These are phyloP conservation scores for Puccinia coronata DNA, from an alignment of 1,284 basidiomycete genomes.

Conservation along the genomic window DNA sequence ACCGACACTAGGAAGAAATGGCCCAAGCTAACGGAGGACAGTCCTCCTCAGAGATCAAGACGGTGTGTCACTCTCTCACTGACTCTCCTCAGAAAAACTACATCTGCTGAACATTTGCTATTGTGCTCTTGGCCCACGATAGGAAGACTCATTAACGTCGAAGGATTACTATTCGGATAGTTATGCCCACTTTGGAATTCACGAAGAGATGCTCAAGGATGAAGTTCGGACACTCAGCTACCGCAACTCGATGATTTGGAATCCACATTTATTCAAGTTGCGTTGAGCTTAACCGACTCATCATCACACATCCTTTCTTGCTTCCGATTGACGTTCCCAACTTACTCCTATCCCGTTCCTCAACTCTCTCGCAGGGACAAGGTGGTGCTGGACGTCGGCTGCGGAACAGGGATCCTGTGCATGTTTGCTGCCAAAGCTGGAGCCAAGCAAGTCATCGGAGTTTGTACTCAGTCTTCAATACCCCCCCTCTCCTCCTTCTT, in stretches of 20 bases:
- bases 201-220: slow-evolving; percentile 99
- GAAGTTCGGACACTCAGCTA: slow-evolving; percentile 92
- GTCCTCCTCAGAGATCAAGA: background rate
- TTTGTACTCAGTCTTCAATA: slow-evolving; percentile 60
- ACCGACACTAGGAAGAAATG: background rate
- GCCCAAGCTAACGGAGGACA: slow-evolving; percentile 3
- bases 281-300: background rate
- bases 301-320: background rate
- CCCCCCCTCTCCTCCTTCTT: background rate
- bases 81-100: background rate
- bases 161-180: slow-evolving; percentile 64
- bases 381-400: slow-evolving; percentile 95
- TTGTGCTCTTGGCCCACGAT: background rate
- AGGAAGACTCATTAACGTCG: slow-evolving; percentile 22
- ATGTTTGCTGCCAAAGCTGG: slow-evolving; percentile 99
- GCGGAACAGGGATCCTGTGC: slow-evolving; percentile 95
- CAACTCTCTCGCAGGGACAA: slow-evolving; percentile 65
- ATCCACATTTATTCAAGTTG: slow-evolving; percentile 85
- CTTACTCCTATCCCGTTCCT: no score
- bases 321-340: slow-evolving; percentile 1
- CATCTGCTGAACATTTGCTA: background rate
- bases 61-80: slow-evolving; percentile 5
- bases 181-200: slow-evolving; percentile 94
- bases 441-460: slow-evolving; percentile 83
- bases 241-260: slow-evolving; percentile 90